Base-by-base conservation (phyloP, 164 flowering plant species). In the Santalum album region DNA sequence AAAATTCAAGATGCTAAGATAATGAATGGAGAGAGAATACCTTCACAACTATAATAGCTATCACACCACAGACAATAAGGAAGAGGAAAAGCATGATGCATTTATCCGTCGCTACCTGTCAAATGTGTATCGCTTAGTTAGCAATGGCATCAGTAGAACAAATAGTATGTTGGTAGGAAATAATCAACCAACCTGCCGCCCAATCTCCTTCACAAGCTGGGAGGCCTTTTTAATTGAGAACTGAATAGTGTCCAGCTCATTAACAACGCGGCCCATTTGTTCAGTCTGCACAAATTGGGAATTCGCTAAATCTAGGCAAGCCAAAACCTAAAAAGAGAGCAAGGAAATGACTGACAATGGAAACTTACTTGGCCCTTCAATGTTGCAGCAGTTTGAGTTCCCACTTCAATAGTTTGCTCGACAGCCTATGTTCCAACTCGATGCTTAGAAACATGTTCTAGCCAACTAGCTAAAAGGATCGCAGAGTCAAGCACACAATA, bases 201-300 rank as follows among this genome's bases (percentile, higher is more conserved):
- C 98, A 48, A 92, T 92, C 72, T 92, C 98, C 80, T 84, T 89
- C 61, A 89, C 96, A 59, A 92, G 78, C 75, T 83, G 88, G 42
- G 98, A 78, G 27, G 98, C 98, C 77, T 91, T 88, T 77, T 91
- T 91, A 42, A 91, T 79, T 34, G 98, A 86, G 66, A 88, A 91
- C 50, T 89, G 84, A 72, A 92, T 92, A 12, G 96, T 86, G 65
- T 92, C 96, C 59, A 92, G 76, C 60, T 92, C 96, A 61, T 92
- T 92, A 6, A 89, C 99, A 47, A 92, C 68, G 34, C 96, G 94
- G 0, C 91, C 96, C 96, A 92, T 89, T 83, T 92, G 96, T 0
- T 92, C 96, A 58, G 99, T 92, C 98, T 92, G 87, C 62, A 72
- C 15, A 62, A 39, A 49, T 25, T 25, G 1, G 19, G 7, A 11